Evolutionary conservation across 73 alveolate species (phyloP).

Genomic region (Tetrahymena thermophila): DNA sequence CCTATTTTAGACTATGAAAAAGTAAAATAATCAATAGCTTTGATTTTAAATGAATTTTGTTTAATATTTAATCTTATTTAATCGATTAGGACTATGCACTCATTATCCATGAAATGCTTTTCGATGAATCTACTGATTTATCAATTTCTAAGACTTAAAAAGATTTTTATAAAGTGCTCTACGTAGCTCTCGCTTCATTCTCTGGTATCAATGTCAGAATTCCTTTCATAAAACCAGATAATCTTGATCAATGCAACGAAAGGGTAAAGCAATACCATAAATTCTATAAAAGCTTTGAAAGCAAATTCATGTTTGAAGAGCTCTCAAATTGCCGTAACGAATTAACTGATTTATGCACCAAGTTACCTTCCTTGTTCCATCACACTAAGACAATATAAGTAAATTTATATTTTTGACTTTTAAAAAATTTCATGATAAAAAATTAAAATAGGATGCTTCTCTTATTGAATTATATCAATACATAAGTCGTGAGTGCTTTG

Average conservation of each 20-base stretch:
- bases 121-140: not conserved
- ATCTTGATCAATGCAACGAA: not conserved
- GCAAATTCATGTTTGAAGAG: not conserved
- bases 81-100: not conserved
- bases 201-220: not conserved
- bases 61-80: no score
- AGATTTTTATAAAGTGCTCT: not conserved
- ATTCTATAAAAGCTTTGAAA: not conserved
- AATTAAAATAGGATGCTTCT: not conserved
- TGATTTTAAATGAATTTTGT: no score
- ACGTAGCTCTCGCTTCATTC: not conserved
- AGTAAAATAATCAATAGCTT: not conserved
- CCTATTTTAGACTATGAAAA: not conserved
- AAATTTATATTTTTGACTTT: not conserved
- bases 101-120: not conserved
- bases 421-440: not conserved
- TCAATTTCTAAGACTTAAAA: not conserved
- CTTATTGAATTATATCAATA: not conserved
- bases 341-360: not conserved
- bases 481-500: not conserved
- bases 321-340: not conserved
- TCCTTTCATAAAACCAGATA: not conserved
- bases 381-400: not conserved
- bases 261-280: not conserved
- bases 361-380: not conserved